Evolutionary conservation across 371 early-diverging fungal species (phyloP).

Genomic region (Chytridium lagenaria): DNA sequence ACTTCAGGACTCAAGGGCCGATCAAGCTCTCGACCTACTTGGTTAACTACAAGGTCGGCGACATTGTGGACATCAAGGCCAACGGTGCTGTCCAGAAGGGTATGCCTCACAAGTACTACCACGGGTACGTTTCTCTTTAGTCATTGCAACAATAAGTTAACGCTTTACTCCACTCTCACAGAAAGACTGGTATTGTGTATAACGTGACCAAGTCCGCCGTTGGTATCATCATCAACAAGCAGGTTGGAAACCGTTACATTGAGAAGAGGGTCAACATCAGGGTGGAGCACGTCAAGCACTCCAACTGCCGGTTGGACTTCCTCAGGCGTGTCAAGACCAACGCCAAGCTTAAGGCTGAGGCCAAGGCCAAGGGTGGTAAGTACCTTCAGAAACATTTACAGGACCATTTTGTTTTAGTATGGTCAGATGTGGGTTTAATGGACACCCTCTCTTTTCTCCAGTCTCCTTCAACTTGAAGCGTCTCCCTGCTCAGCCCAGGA

Average conservation of each 20-base stretch:
- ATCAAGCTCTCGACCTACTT: conserved; percentile 96
- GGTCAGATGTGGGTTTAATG: neutral
- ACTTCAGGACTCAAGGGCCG: conserved; percentile 94
- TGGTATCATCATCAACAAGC: conserved; percentile 98
- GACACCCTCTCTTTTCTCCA: neutral
- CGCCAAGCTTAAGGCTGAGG: conserved; percentile 83
- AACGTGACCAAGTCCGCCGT: conserved; percentile 99
- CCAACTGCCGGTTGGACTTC: conserved; percentile 99
- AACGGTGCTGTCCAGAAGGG: conserved; percentile 99
- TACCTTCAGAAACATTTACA: neutral
- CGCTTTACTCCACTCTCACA: too few relatives aligned
- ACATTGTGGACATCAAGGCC: conserved; percentile 98
- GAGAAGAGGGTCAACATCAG: conserved; percentile 99
- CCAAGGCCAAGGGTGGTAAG: conserved; percentile 68
- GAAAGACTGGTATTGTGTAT: conserved; percentile 97
- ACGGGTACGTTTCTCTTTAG: conserved; percentile 92
- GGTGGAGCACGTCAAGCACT: conserved; percentile 99
- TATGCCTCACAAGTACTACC: conserved; percentile 99
- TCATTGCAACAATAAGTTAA: too few relatives aligned
- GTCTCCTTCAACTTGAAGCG: conserved; percentile 84
- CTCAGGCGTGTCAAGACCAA: conserved; percentile 97
- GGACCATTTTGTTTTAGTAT: neutral
- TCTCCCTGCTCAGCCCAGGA: conserved; percentile 90
- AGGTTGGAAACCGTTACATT: conserved; percentile 95
- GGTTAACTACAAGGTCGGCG: conserved; percentile 97